These are phyloP conservation scores for Hyaloscypha bicolor DNA, from an alignment of 495 filamentous ascomycete species.

Conservation along the genomic window DNA sequence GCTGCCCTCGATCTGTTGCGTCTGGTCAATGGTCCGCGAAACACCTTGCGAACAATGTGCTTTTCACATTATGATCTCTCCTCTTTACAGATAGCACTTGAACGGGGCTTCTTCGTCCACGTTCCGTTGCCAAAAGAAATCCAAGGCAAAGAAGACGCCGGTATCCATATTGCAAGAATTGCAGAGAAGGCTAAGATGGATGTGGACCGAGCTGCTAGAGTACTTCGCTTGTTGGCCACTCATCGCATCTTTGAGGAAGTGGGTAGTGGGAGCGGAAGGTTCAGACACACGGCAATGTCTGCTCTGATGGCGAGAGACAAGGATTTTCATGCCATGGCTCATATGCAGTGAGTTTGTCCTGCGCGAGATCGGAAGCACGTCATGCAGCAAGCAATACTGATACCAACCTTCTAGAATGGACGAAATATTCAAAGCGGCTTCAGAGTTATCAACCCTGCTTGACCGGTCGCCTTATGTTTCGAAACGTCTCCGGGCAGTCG, in stretches of 20 bases:
- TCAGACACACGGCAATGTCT: slow-evolving; percentile 10
- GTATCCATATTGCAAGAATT: neutral
- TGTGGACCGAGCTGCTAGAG: slow-evolving; percentile 28
- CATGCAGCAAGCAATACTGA: neutral
- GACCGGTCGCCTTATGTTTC: slow-evolving; percentile 11
- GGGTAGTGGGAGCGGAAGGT: neutral
- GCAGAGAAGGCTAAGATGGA: slow-evolving; percentile 34
- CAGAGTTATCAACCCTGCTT: slow-evolving; percentile 22
- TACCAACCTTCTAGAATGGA: slow-evolving; percentile 24
- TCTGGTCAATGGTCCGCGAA: slow-evolving; percentile 34
- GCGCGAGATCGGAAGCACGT: slow-evolving; percentile 7
- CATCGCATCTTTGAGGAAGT: slow-evolving; percentile 35
- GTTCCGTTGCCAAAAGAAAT: slow-evolving; percentile 25
- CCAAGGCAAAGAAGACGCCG: neutral
- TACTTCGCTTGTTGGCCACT: slow-evolving; percentile 34
- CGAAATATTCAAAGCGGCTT: slow-evolving; percentile 37
- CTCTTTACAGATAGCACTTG: slow-evolving; percentile 37
- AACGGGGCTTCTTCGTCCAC: slow-evolving; percentile 35
- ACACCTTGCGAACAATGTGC: slow-evolving; percentile 17
- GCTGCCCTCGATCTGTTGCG: slow-evolving; percentile 24
- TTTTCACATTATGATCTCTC: slow-evolving; percentile 32
- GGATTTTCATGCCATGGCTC: neutral
- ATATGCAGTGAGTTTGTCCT: slow-evolving; percentile 4
- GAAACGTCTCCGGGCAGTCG: too few relatives aligned
- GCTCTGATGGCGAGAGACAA: neutral